Evolutionary conservation across 2,329 filamentous ascomycete genomes (phyloP).

Genomic region (Beauveria varroae): DNA sequence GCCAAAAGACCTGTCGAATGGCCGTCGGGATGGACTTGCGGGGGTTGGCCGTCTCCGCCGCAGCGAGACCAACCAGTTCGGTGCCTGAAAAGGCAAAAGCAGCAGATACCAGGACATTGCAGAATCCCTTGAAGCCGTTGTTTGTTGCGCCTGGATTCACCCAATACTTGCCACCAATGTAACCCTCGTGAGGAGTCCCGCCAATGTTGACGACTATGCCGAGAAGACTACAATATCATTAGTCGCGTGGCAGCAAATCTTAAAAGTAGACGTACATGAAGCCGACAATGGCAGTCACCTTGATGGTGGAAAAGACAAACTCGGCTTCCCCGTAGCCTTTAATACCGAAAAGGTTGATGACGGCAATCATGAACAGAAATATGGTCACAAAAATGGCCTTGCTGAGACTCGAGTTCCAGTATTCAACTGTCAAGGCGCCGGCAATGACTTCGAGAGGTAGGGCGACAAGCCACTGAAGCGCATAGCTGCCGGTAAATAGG

Average conservation of each 20-base stretch:
- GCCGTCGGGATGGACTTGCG: slow-evolving; percentile 64
- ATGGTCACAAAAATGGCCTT: slow-evolving; percentile 43
- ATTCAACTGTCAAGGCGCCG: slow-evolving; percentile 41
- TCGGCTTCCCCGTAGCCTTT: slow-evolving; percentile 44
- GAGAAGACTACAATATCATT: slow-evolving; percentile 27
- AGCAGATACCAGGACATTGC: slow-evolving; percentile 60
- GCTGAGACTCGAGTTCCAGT: slow-evolving; percentile 39
- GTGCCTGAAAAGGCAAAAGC: slow-evolving; percentile 61
- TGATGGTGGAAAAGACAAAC: slow-evolving; percentile 44
- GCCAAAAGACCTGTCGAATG: slow-evolving; percentile 60
- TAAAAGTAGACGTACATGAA: slow-evolving; percentile 36
- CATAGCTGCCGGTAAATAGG: neutral
- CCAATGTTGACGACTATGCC: slow-evolving; percentile 47
- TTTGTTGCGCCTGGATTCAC: slow-evolving; percentile 44
- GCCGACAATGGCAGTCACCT: slow-evolving; percentile 45
- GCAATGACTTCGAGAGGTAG: slow-evolving; percentile 42
- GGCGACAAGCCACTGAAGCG: slow-evolving; percentile 39
- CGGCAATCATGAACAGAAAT: slow-evolving; percentile 38
- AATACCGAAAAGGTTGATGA: slow-evolving; percentile 45
- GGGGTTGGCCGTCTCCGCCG: slow-evolving; percentile 58
- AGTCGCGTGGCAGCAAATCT: neutral
- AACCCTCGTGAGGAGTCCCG: slow-evolving; percentile 41
- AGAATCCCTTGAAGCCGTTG: slow-evolving; percentile 62
- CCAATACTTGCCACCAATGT: slow-evolving; percentile 35
- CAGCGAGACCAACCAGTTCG: slow-evolving; percentile 59